Evolutionary conservation across 305 asterid species (phyloP).

Genomic region (Ilex paraguariensis): DNA sequence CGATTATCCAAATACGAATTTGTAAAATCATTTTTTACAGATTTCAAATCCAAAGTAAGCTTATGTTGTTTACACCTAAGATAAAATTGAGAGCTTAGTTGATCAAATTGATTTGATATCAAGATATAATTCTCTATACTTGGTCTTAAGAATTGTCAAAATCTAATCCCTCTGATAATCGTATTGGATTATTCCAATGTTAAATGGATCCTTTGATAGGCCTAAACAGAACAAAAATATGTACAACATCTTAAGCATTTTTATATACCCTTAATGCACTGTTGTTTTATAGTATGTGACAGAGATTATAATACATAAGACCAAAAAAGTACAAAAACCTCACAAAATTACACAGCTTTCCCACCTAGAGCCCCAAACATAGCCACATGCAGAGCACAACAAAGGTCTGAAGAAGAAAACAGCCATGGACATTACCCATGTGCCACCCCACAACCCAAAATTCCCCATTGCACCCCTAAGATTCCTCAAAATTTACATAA

Average conservation of each 20-base stretch:
- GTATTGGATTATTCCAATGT: too few relatives aligned
- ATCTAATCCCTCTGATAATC: too few relatives aligned
- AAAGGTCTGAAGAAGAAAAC: slow-evolving; percentile 21
- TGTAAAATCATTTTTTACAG: too few relatives aligned
- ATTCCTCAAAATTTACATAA: slow-evolving; percentile 45
- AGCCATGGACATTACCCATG: slow-evolving; percentile 29
- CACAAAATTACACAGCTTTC: slow-evolving; percentile 43
- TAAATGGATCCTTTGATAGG: too few relatives aligned
- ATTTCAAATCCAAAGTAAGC: too few relatives aligned
- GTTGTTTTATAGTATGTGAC: slow-evolving; percentile 34
- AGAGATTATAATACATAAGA: slow-evolving; percentile 23
- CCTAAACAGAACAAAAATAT: neutral
- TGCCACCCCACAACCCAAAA: slow-evolving; percentile 3
- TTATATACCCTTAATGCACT: slow-evolving; percentile 18
- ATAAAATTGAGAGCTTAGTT: too few relatives aligned
- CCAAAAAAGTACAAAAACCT: slow-evolving; percentile 17
- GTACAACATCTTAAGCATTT: slow-evolving; percentile 3
- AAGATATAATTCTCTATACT: too few relatives aligned
- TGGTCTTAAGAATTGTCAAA: too few relatives aligned
- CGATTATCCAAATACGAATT: too few relatives aligned
- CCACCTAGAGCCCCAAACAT: slow-evolving; percentile 40
- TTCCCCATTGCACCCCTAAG: slow-evolving; percentile 36
- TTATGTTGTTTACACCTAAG: too few relatives aligned
- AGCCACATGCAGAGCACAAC: slow-evolving; percentile 72
- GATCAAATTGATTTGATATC: too few relatives aligned